Evolutionary conservation across 1,284 basidiomycete species (phyloP).

Genomic region (Ustilago cynodontis): DNA sequence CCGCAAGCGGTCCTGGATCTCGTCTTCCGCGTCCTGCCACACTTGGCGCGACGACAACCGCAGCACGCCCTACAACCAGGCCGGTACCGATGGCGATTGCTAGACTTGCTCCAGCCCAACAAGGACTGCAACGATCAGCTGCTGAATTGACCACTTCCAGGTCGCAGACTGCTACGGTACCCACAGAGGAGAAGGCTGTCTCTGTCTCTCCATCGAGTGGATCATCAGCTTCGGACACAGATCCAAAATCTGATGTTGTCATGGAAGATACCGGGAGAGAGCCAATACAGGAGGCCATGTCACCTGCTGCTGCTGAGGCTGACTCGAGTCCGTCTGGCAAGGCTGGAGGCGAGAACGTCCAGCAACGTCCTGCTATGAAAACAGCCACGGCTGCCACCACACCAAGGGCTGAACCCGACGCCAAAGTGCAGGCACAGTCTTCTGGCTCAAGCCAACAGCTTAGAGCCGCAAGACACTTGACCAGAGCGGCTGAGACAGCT

Average conservation of each 20-base stretch:
- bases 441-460: background rate
- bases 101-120: constrained; percentile 33
- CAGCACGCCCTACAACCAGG: constrained; percentile 14
- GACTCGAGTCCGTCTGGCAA: background rate
- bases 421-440: background rate
- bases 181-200: background rate
- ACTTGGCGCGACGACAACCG: constrained; percentile 1
- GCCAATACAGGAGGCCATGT: background rate
- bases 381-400: no score
- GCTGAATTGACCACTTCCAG: background rate
- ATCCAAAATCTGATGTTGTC: background rate
- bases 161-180: background rate
- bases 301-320: background rate
- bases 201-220: constrained; percentile 2
- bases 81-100: constrained; percentile 44
- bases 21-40: constrained; percentile 43
- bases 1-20: constrained; percentile 24
- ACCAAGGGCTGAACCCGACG: background rate
- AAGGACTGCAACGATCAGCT: constrained; percentile 1
- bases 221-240: background rate
- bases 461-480: constrained; percentile 1
- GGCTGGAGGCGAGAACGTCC: background rate
- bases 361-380: background rate
- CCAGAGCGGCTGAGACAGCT: background rate
- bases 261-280: background rate